phyloP scores from a whole-genome alignment of 2,329 filamentous ascomycete genomes.

The Colletotrichum cordylinicola region DNA sequence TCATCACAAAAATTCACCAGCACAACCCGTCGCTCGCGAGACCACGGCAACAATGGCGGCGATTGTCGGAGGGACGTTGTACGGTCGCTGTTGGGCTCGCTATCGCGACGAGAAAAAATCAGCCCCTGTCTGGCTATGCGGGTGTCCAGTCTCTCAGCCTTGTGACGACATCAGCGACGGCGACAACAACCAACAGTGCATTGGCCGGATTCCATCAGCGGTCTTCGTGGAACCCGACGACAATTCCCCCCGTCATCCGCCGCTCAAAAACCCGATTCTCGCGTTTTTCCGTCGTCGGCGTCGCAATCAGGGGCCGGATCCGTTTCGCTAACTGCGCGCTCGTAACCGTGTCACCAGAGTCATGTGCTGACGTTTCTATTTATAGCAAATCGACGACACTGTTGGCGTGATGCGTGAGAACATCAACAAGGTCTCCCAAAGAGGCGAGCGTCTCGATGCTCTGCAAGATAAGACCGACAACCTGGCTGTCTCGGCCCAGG shows the following conservation, averaged over 20 bases:
- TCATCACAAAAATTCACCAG: not conserved
- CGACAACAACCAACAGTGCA: not conserved
- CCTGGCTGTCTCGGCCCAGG: slow-evolving; percentile 89
- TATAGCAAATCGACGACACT: slow-evolving; percentile 95
- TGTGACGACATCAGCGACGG: not conserved
- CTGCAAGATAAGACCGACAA: slow-evolving; percentile 96
- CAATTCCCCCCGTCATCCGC: not conserved
- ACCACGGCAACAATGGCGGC: not conserved
- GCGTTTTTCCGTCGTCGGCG: not conserved
- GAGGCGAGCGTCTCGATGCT: slow-evolving; percentile 86
- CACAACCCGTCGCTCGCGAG: not conserved
- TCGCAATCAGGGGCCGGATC: slow-evolving; percentile 6
- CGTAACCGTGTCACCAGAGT: not conserved
- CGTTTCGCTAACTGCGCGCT: not conserved
- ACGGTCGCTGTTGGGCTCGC: not conserved
- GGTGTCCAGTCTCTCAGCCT: not conserved
- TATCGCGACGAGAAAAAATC: not conserved
- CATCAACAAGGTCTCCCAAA: slow-evolving; percentile 94
- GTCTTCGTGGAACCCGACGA: not conserved
- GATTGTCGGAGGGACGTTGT: not conserved
- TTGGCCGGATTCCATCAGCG: not conserved
- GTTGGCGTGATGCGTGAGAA: slow-evolving; percentile 96
- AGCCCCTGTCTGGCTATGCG: not conserved
- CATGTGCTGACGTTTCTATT: slow-evolving; percentile 22
- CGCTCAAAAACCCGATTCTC: not conserved